These are phyloP conservation scores for Aspergillus fumigatus DNA, from an alignment of 2,329 filamentous ascomycete species.

Conservation along the genomic window DNA sequence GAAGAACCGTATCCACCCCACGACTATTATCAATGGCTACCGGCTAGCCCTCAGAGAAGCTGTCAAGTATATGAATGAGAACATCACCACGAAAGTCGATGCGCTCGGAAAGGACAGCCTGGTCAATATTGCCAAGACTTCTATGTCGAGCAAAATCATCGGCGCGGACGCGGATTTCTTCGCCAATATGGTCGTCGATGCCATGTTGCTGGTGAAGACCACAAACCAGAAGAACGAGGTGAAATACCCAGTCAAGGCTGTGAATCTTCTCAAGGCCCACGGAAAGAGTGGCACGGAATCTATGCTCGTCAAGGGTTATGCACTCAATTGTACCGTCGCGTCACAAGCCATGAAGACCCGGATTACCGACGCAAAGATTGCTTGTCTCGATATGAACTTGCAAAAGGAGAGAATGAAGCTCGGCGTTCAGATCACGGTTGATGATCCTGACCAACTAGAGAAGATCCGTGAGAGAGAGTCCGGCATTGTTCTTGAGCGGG, in stretches of 20 bases:
- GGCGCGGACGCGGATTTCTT: constrained; percentile 95
- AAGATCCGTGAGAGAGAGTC: constrained; percentile 92
- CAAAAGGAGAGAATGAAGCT: constrained; percentile 99
- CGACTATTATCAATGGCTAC: constrained; percentile 98
- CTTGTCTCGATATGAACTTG: constrained; percentile 93
- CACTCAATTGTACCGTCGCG: constrained; percentile 96
- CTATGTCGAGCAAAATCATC: constrained; percentile 99
- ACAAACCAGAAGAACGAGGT: constrained; percentile 84
- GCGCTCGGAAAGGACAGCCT: constrained; percentile 84
- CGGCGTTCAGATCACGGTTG: constrained; percentile 95
- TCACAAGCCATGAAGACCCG: constrained; percentile 97
- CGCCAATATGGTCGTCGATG: constrained; percentile 93
- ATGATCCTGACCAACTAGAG: constrained; percentile 94
- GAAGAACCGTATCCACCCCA: constrained; percentile 99
- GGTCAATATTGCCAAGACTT: constrained; percentile 93
- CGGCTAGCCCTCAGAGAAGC: constrained; percentile 91
- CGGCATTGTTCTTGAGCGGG: constrained; percentile 85
- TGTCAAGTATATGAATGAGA: constrained; percentile 98
- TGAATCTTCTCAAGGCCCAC: constrained; percentile 97
- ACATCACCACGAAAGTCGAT: constrained; percentile 94
- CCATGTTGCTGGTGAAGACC: constrained; percentile 89
- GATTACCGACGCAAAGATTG: constrained; percentile 92
- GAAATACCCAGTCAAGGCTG: constrained; percentile 98
- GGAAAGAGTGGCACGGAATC: constrained; percentile 90
- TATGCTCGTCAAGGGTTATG: constrained; percentile 89